These are phyloP conservation scores for Hyaloraphidium curvatum DNA, from an alignment of 192 early-diverging fungal species.

Conservation along the genomic window DNA sequence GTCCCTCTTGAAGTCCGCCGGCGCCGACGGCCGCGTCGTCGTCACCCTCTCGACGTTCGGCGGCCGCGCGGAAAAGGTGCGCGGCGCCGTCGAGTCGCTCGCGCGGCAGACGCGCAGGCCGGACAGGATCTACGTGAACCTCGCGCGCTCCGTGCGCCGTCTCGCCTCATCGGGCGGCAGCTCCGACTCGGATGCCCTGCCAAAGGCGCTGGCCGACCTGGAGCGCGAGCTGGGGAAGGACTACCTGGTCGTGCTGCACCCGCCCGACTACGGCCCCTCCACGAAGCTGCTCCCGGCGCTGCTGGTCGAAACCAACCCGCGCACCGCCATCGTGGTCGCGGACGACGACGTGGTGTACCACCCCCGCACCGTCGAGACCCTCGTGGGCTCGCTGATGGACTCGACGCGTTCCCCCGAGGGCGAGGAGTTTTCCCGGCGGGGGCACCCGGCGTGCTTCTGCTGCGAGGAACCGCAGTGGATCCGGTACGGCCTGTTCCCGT, in stretches of 20 bases:
- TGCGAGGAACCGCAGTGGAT: not conserved
- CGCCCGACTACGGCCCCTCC: constrained; percentile 5
- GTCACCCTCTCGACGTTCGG: not conserved
- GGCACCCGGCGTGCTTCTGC: not conserved
- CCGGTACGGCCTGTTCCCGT: not conserved
- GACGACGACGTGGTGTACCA: constrained; percentile 6
- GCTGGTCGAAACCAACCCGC: not conserved
- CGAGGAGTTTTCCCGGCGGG: no score
- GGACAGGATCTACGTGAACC: not conserved
- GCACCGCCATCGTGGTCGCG: constrained; percentile 1
- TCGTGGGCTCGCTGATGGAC: not conserved
- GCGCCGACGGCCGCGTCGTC: no score
- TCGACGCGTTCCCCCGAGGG: not conserved
- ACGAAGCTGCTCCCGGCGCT: constrained; percentile 4
- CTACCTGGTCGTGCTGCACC: not conserved
- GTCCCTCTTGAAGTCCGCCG: no score
- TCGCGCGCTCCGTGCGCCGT: not conserved
- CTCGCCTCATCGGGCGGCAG: not conserved
- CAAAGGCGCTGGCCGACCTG: not conserved
- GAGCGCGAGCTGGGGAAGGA: not conserved
- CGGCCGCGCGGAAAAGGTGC: not conserved
- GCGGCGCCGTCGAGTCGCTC: not conserved
- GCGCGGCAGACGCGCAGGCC: not conserved
- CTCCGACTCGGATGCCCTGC: not conserved
- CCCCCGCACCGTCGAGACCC: not conserved